A percentile compares a stretch with the other conserved stretches of the same genome.
Conservation (phyloP, 148 eudicot genomes). For the Amaranthus hypochondriacus region DNA sequence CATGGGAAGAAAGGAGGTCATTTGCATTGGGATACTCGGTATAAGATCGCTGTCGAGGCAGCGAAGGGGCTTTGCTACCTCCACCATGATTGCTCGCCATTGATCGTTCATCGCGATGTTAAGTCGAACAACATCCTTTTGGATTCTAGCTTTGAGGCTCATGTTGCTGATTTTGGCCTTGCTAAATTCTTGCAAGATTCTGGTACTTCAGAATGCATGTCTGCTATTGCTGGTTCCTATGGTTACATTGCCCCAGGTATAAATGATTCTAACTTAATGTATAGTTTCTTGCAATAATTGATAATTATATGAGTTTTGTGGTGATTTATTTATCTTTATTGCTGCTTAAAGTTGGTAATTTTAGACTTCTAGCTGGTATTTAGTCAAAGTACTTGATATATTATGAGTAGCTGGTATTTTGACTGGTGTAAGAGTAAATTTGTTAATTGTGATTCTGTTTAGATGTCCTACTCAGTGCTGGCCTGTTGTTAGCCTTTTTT, state of each 20-base stretch:
- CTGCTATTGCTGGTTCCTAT: constrained; percentile 88
- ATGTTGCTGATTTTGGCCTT: constrained; percentile 96
- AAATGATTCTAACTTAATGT: not conserved
- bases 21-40: constrained; percentile 85
- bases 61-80: constrained; percentile 95
- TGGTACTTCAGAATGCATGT: constrained; percentile 87
- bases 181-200: constrained; percentile 98
- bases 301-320: not conserved
- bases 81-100: constrained; percentile 87
- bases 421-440: constrained; percentile 2
- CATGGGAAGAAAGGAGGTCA: constrained; percentile 98
- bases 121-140: constrained; percentile 87
- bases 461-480: constrained; percentile 11
- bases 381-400: constrained; percentile 7
- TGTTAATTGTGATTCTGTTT: constrained; percentile 16
- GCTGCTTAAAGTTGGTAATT: not conserved
- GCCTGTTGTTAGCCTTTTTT: constrained; percentile 20
- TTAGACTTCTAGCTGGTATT: not conserved
- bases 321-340: not conserved
- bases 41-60: constrained; percentile 80
- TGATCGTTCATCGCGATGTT: constrained; percentile 89
- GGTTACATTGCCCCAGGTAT: constrained; percentile 92
- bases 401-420: constrained; percentile 7
- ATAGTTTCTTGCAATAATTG: too few relatives aligned
- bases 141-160: constrained; percentile 82